Conservation (phyloP, 192 early-diverging fungal genomes). For the Mortierella alpina region DNA sequence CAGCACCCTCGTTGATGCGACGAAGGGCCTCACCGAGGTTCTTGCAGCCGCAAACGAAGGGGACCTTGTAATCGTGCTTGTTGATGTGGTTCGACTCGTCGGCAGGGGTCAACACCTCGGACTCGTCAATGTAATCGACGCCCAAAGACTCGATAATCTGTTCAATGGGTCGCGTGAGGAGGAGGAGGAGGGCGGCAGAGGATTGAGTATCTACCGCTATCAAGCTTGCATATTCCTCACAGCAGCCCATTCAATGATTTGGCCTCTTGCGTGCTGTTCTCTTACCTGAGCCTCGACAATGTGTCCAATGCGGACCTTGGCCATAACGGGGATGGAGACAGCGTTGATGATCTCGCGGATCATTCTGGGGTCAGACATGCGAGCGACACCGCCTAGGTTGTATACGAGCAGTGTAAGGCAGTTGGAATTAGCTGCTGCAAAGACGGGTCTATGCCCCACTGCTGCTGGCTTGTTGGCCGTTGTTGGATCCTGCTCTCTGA, state of each 20-base stretch:
- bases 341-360: constrained; percentile 96
- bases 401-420: too few relatives aligned
- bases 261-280: background rate
- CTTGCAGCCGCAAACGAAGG: constrained; percentile 96
- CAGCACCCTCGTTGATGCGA: constrained; percentile 96
- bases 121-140: constrained; percentile 98
- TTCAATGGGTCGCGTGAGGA: constrained; percentile 1
- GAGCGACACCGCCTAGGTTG: constrained; percentile 84
- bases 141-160: constrained; percentile 89
- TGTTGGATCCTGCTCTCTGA: too few relatives aligned
- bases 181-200: too few relatives aligned
- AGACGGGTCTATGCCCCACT: too few relatives aligned
- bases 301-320: constrained; percentile 98
- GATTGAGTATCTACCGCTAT: too few relatives aligned
- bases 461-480: too few relatives aligned
- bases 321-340: constrained; percentile 99
- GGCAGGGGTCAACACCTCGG: constrained; percentile 94
- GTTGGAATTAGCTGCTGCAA: too few relatives aligned
- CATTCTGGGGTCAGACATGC: constrained; percentile 99
- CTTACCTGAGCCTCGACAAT: constrained; percentile 94
- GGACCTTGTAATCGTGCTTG: constrained; percentile 93
- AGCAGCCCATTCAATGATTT: too few relatives aligned
- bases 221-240: too few relatives aligned
- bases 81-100: constrained; percentile 97
- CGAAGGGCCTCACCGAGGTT: constrained; percentile 98